Base-by-base conservation (phyloP, 306 rosid genomes). In the Cucurbita maxima region DNA sequence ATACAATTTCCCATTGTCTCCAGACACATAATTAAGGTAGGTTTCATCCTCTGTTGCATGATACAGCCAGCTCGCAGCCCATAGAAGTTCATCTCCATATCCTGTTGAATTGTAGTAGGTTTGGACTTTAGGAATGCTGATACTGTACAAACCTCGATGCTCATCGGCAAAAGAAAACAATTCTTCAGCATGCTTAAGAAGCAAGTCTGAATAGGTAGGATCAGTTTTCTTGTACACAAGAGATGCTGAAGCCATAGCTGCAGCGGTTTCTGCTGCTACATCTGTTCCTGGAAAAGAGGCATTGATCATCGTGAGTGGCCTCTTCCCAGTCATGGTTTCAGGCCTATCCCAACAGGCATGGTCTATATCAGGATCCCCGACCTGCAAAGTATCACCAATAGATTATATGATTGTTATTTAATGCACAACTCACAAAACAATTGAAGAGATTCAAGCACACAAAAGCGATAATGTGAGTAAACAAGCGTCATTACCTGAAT, bases 61-160 rank as follows among this genome's bases (percentile, higher is more conserved):
- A 82, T 86, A 95, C 75, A 95, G 94, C 99, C 99, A 95, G 78
- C 90, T 86, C 58, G 97, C 99, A 7, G 96, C 97, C 99, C 99
- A 95, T 63, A 95, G 79, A 67, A 95, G 99, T 82, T 95, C 99
- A 71, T 95, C 99, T 13, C 90, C 96, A 25, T 78, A 95, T 76
- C 97, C 99, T 64, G 96, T 86, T 73, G 97, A 95, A 77, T 95
- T 95, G 84, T 95, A 95, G 75, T 83, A 95, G 10, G 72, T 78
- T 76, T 62, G 78, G 40, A 87, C 96, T 58, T 82, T 85, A 4
- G 97, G 97, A 84, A 95, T 81, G 85, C 51, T 89, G 74, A 73
- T 75, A 82, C 96, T 84, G 72, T 95, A 95, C 10, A 77, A 76
- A 58, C 64, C 91, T 78, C 80, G 87, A 57, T 86, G 0, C 4